Base-by-base conservation (phyloP, 2,329 filamentous ascomycete genomes). In the Gaeumannomyces tritici region DNA sequence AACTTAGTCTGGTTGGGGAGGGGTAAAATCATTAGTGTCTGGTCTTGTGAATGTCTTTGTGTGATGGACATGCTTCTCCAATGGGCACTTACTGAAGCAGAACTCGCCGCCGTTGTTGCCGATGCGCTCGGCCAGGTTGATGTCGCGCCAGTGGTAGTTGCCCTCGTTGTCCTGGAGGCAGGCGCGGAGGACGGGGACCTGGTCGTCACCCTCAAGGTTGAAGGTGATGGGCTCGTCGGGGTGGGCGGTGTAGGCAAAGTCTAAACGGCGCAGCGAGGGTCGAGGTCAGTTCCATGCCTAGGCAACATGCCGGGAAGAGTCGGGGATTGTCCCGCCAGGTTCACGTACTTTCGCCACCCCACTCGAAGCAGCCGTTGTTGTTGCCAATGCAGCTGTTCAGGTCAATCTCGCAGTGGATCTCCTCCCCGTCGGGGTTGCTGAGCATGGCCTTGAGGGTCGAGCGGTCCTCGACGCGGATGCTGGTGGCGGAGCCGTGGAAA, bases 41-140 rank as follows among this genome's bases (percentile, higher is more conserved):
- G 21, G n/a, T 7, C 24, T 11, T 33, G 31, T n/a, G n/a, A n/a
- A n/a, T n/a, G 8, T 31, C 12, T 42, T 13, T 42, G 33, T 35
- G 13, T 15, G 35, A 18, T 6, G 13, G 35, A n/a, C 42, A 51
- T 51, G 21, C 2, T n/a, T n/a, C 18, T 9, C 42, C 11, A 55
- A 13, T 3, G 9, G 11, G 33, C 4, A 68, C 71, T 63, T 67
- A 75, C 72, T 59, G 59, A 74, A 78, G 62, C 65, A 61, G 63
- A 83, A 75, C 1, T 63, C 31, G n/a, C 84, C 83, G 66, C 81
- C 69, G 26, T 79, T 67, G 72, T 86, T 86, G 63, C 72, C 71
- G 62, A 87, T 76, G 63, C 80, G 74, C 77, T 85, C 81, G 3
- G 77, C 70, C 7, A 87, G 76, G 74, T 87, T 86, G 66, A 86